Base-by-base conservation (phyloP, 1,284 basidiomycete species). In the Pyrrhoderma lamaoense region DNA sequence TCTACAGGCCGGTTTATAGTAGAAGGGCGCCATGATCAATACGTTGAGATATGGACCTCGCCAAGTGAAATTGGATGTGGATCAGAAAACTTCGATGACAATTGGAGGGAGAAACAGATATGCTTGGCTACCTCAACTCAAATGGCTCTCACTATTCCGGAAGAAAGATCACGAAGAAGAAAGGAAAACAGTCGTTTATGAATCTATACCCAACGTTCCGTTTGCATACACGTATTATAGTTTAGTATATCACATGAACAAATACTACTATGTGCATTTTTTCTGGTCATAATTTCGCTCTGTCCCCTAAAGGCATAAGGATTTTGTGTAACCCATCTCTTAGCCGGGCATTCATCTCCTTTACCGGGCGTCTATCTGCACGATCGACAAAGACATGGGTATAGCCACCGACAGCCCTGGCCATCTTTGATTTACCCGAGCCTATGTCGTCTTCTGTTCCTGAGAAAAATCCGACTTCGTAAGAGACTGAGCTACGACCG, bases 361-460 rank as follows among this genome's bases (percentile, higher is more conserved):
- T 48, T 0, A 65, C 64, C 51, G 79, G 80, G 65, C 75, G 80
- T 40, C 85, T 67, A 37, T 71, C 73, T 51, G 60, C 56, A 39
- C 72, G 74, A 21, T 79, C 76, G 2, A 89, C 86, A 59, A 88
- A 89, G n/a, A 89, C 86, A 63, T 89, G 86, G 0, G 84, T 88
- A 53, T 87, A 88, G 2, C 84, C 85, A 2, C 85, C 86, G 2
- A 89, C 82, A 3, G 80, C 85, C 4, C 75, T 74, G 0, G 78
- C 75, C 38, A 14, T 14, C 38, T 40, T 40, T 40, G 16, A 16
- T 31, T 31, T 31, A 31, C 11, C 27, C 7, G 27, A 31, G 7
- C 5, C 7, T 31, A 31, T 5, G 3, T 55, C 35, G 18, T 76
- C 69, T 37, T 65, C 60, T 1, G 67, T 75, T 46, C 77, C 67